phyloP scores from a whole-genome alignment of 1,139 yeast species.

The Meyerozyma sp. region DNA sequence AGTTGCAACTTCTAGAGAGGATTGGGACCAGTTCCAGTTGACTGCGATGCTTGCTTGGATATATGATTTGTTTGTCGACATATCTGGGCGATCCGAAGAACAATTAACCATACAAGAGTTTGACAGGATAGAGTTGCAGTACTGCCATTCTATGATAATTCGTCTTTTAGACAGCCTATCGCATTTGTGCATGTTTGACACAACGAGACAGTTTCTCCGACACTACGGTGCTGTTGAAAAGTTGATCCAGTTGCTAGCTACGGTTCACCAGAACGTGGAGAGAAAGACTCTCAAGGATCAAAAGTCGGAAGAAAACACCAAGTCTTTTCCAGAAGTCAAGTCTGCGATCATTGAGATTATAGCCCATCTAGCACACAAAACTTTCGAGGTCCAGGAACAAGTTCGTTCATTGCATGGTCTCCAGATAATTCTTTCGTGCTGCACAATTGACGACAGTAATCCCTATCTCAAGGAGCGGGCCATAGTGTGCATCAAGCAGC shows the following conservation, averaged over 20 bases:
- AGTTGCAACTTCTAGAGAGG: constrained; percentile 42
- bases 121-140: constrained; percentile 8
- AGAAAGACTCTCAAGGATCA: constrained; percentile 12
- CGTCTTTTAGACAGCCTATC: constrained; percentile 46
- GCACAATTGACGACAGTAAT: constrained; percentile 81
- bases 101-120: constrained; percentile 9
- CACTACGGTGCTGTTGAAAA: constrained; percentile 45
- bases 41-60: constrained; percentile 54
- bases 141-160: constrained; percentile 20
- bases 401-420: constrained; percentile 66
- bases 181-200: constrained; percentile 45
- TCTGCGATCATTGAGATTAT: constrained; percentile 57
- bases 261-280: constrained; percentile 43
- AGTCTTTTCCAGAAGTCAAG: constrained; percentile 55
- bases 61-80: constrained; percentile 27
- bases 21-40: constrained; percentile 50
- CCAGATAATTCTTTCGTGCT: constrained; percentile 68
- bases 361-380: constrained; percentile 48
- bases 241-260: constrained; percentile 39
- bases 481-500: constrained; percentile 67
- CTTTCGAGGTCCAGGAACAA: constrained; percentile 57
- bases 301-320: constrained; percentile 7
- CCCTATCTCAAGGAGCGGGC: constrained; percentile 87
- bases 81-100: constrained; percentile 8
- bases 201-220: constrained; percentile 46